These are phyloP conservation scores for Eudorina sp. DNA, from an alignment of 139 green algal genomes.

Conservation along the genomic window DNA sequence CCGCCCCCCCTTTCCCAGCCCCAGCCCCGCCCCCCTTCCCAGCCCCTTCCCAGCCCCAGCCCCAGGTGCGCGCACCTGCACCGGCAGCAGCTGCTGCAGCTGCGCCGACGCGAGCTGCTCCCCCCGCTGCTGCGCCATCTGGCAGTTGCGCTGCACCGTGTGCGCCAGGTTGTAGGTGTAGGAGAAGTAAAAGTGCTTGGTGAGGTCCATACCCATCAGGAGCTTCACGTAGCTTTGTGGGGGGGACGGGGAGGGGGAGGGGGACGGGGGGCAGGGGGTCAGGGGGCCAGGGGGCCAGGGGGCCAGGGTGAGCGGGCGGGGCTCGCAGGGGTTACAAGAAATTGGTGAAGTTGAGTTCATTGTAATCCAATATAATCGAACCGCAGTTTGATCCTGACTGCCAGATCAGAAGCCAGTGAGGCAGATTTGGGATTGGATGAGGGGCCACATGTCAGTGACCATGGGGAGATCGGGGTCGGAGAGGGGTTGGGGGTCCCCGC, in stretches of 20 bases:
- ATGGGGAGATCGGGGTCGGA: too few relatives aligned
- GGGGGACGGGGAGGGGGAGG: neutral
- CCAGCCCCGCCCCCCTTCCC: neutral
- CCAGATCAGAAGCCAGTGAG: too few relatives aligned
- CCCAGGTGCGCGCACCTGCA: too few relatives aligned
- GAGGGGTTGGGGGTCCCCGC: too few relatives aligned
- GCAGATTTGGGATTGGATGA: too few relatives aligned
- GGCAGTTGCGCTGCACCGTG: slow-evolving; percentile 77
- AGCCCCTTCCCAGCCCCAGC: neutral
- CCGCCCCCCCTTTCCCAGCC: neutral
- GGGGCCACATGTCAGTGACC: too few relatives aligned
- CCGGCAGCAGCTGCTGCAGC: neutral
- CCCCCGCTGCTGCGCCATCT: neutral
- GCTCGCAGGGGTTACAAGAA: too few relatives aligned
- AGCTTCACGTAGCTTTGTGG: slow-evolving; percentile 78
- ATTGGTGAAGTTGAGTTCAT: too few relatives aligned
- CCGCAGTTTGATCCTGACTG: too few relatives aligned
- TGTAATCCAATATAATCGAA: too few relatives aligned
- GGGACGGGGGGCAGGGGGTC: neutral
- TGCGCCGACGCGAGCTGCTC: neutral
- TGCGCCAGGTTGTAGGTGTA: slow-evolving; percentile 87
- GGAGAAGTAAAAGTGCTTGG: slow-evolving; percentile 94
- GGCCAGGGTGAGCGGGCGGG: too few relatives aligned
- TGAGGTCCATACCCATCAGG: slow-evolving; percentile 90
- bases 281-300: too few relatives aligned